Percentiles rank a stretch among this genome's conserved stretches.
Evolutionary conservation across 1,284 basidiomycete genomes (phyloP).

Genomic region (Cryptococcus amylolentus): DNA sequence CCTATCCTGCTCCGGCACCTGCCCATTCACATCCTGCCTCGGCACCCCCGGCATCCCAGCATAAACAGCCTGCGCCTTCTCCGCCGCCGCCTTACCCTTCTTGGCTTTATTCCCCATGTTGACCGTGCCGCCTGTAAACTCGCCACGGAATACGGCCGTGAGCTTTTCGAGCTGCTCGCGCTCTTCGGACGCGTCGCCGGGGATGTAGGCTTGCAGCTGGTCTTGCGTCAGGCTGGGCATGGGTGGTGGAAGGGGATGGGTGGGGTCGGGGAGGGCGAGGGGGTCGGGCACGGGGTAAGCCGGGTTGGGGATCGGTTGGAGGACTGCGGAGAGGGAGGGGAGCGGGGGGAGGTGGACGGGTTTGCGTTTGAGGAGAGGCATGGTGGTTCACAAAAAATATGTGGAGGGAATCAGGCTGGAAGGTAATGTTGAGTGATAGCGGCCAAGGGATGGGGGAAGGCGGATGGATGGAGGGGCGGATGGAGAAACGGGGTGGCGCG

Average conservation of each 20-base stretch:
- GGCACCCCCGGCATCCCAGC: background rate
- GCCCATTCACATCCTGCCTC: background rate
- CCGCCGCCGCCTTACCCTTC: constrained; percentile 8
- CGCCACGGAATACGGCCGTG: constrained; percentile 25
- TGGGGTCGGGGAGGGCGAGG: constrained; percentile 1
- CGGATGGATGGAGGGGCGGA: background rate
- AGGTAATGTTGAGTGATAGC: background rate
- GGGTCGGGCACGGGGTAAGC: constrained; percentile 8
- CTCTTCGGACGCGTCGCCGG: constrained; percentile 38
- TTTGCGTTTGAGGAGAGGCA: constrained; percentile 88
- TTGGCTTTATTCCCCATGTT: constrained; percentile 6
- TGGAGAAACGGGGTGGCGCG: background rate
- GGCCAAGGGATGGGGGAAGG: background rate
- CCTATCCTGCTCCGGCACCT: constrained; percentile 2
- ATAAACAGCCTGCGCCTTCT: background rate
- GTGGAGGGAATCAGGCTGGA: constrained; percentile 1
- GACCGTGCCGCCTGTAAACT: constrained; percentile 11
- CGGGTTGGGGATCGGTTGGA: constrained; percentile 56
- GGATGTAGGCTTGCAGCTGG: constrained; percentile 9
- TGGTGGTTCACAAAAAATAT: constrained; percentile 42
- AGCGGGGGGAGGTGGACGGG: constrained; percentile 71
- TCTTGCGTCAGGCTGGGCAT: constrained; percentile 5
- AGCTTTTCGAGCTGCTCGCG: constrained; percentile 41
- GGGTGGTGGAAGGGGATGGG: background rate
- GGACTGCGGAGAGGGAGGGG: constrained; percentile 50